Conservation (phyloP, 345 rosid species). For the Theobroma cacao region DNA sequence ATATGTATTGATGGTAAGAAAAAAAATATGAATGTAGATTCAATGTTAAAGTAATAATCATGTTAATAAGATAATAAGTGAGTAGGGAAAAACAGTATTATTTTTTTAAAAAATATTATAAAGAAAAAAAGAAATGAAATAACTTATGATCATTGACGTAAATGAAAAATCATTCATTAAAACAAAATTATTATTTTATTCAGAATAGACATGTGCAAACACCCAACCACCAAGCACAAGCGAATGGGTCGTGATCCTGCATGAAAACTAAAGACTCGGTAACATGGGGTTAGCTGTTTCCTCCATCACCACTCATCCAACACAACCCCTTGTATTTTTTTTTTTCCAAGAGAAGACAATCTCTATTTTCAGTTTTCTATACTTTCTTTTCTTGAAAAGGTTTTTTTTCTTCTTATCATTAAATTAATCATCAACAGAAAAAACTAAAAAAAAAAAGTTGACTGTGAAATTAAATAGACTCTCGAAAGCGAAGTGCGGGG, state of each 20-base stretch:
- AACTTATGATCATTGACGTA: too few species aligned
- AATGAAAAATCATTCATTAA: not conserved
- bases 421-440: not conserved
- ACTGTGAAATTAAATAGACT: not conserved
- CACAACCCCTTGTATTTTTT: too few species aligned
- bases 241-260: not conserved
- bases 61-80: not conserved
- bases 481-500: not conserved
- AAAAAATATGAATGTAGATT: not conserved
- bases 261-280: constrained; percentile 8
- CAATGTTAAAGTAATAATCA: not conserved
- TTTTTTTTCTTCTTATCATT: not conserved
- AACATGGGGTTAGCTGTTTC: constrained; percentile 13
- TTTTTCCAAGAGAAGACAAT: not conserved
- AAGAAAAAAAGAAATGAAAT: not conserved
- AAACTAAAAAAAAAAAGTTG: not conserved
- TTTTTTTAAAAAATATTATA: not conserved
- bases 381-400: not conserved
- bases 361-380: too few species aligned
- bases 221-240: not conserved
- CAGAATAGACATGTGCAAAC: constrained; percentile 1
- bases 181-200: not conserved
- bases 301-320: not conserved
- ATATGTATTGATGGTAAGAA: not conserved
- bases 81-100: not conserved